These are phyloP conservation scores for Bryoerythrophyllum caledonicum DNA, from an alignment of 225 moss, liverwort and hornwort genomes.

Conservation along the genomic window DNA sequence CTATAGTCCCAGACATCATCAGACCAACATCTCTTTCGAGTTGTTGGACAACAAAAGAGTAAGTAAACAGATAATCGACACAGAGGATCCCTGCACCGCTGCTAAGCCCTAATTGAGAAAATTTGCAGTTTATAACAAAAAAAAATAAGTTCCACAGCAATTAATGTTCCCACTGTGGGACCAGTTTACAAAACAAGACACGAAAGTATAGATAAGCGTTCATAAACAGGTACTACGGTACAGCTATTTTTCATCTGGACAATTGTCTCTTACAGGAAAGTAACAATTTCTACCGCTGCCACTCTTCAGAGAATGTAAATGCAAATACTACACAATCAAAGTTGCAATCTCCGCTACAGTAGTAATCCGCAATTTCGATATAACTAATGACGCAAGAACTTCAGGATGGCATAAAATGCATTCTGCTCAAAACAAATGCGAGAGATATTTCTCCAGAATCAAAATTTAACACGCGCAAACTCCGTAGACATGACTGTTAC, in stretches of 20 bases:
- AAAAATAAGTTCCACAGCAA: not conserved
- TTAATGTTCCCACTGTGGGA: too few relatives aligned
- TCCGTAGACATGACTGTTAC: not conserved
- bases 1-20: not conserved
- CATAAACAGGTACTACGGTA: not conserved
- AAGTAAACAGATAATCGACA: not conserved
- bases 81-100: not conserved
- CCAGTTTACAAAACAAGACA: not conserved
- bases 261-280: not conserved
- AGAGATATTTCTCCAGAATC: not conserved
- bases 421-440: not conserved
- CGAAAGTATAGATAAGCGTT: not conserved
- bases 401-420: not conserved
- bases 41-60: not conserved
- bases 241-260: not conserved
- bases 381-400: not conserved
- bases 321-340: not conserved
- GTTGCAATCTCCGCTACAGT: not conserved
- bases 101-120: not conserved
- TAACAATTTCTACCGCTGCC: not conserved
- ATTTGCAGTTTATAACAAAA: not conserved
- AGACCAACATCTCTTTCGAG: not conserved
- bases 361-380: not conserved
- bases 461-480: not conserved
- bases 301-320: not conserved